Evolutionary conservation across 2,329 filamentous ascomycete genomes (phyloP).

Genomic region (Neocucurbitaria cava): DNA sequence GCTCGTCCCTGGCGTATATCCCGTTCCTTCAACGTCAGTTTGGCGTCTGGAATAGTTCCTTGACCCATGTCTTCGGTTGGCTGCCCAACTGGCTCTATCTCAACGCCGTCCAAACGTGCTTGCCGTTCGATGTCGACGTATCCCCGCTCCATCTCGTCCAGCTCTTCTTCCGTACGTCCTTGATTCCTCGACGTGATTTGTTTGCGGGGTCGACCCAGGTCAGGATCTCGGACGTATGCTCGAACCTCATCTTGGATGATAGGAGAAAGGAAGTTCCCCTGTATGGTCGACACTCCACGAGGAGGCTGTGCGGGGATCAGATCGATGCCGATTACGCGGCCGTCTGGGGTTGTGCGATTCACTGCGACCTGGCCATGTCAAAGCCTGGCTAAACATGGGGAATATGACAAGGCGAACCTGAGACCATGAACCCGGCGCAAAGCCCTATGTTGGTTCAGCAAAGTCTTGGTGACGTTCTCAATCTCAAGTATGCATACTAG

Average conservation of each 20-base stretch:
- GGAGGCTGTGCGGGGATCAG: conserved; percentile 92
- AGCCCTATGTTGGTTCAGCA: conserved; percentile 63
- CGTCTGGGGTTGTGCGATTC: conserved; percentile 76
- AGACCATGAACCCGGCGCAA: conserved; percentile 72
- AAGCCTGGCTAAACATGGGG: not conserved
- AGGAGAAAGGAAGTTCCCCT: conserved; percentile 87
- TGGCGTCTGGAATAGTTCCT: conserved; percentile 32
- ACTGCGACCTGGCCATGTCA: conserved; percentile 71
- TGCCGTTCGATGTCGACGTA: conserved; percentile 72
- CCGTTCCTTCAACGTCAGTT: conserved; percentile 40
- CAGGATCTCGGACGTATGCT: conserved; percentile 73
- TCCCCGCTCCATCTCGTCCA: conserved; percentile 57
- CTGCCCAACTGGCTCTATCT: conserved; percentile 24
- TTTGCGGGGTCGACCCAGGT: conserved; percentile 60
- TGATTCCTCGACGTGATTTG: conserved; percentile 34
- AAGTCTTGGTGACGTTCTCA: not conserved
- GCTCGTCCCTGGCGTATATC: conserved; percentile 60
- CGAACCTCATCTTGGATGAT: conserved; percentile 78
- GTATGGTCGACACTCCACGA: conserved; percentile 88
- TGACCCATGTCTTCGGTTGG: conserved; percentile 17
- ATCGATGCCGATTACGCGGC: conserved; percentile 89
- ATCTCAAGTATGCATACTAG: conserved; percentile 61
- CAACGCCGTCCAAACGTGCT: conserved; percentile 42
- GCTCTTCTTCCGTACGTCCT: conserved; percentile 47
- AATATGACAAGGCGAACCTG: conserved; percentile 50